Evolutionary conservation across 371 early-diverging fungal genomes (phyloP).

Genomic region (Syncephalastrum sp.): DNA sequence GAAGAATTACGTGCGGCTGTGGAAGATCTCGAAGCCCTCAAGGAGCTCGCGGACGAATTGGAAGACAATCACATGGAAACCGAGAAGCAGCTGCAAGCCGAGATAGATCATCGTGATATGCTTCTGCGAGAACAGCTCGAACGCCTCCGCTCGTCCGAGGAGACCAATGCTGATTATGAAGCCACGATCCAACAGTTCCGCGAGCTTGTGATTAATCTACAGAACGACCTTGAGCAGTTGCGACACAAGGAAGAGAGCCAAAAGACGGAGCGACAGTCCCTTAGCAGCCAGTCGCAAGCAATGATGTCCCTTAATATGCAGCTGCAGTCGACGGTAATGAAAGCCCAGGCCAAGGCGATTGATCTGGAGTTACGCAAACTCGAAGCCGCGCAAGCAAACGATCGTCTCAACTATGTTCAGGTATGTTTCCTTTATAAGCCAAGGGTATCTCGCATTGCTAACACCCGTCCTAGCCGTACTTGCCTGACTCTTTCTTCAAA

Average conservation of each 20-base stretch:
- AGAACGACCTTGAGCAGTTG: constrained; percentile 72
- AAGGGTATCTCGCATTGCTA: not conserved
- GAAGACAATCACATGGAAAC: constrained; percentile 89
- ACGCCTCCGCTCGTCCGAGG: constrained; percentile 65
- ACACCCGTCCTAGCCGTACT: constrained; percentile 57
- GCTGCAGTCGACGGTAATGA: constrained; percentile 78
- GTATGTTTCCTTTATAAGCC: constrained; percentile 3
- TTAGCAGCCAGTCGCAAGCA: constrained; percentile 76
- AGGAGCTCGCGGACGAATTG: constrained; percentile 88
- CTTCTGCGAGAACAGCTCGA: constrained; percentile 63
- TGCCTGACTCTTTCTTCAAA: constrained; percentile 83
- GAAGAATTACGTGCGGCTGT: constrained; percentile 76
- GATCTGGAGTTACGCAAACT: constrained; percentile 88
- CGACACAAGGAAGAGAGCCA: constrained; percentile 63
- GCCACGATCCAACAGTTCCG: constrained; percentile 87
- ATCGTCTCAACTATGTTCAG: constrained; percentile 69
- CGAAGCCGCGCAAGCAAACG: constrained; percentile 81
- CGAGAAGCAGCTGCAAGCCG: constrained; percentile 81
- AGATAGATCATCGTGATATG: constrained; percentile 73
- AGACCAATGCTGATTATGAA: constrained; percentile 84
- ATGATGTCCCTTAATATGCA: constrained; percentile 82
- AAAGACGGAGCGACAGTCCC: constrained; percentile 49
- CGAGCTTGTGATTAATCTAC: constrained; percentile 75
- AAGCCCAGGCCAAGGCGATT: constrained; percentile 85
- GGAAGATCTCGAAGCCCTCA: constrained; percentile 89